Evolutionary conservation across 495 filamentous ascomycete species (phyloP).

Genomic region (Trichoderma erinaceum): DNA sequence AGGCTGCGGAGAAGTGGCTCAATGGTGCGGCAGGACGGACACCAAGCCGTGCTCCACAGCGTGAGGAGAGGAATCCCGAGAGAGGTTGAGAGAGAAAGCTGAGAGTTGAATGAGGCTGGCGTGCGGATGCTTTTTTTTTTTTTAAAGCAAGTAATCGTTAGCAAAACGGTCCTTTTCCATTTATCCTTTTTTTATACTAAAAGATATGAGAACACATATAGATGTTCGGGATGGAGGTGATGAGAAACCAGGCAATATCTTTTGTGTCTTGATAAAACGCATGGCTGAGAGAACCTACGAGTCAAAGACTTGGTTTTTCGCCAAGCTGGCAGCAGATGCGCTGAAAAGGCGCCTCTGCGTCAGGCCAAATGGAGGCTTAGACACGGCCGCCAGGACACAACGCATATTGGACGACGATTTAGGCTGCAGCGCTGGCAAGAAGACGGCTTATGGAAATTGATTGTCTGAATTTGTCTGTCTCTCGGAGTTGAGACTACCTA

Average conservation of each 20-base stretch:
- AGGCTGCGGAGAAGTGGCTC: slow-evolving; percentile 47
- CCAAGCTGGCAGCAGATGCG: neutral
- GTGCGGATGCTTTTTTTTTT: slow-evolving; percentile 44
- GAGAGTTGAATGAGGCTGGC: slow-evolving; percentile 54
- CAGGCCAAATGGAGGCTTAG: neutral
- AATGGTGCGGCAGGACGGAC: slow-evolving; percentile 51
- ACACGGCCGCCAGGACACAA: neutral
- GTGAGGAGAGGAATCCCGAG: slow-evolving; percentile 56
- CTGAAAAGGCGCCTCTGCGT: neutral
- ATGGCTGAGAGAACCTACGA: neutral
- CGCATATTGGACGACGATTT: neutral
- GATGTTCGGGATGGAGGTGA: neutral
- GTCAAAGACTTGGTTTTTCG: slow-evolving; percentile 14
- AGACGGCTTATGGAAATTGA: neutral
- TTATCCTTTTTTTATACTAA: too few relatives aligned
- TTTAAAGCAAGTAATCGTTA: neutral
- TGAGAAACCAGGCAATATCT: too few relatives aligned
- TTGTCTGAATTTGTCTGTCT: neutral
- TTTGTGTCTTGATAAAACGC: too few relatives aligned
- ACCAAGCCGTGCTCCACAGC: slow-evolving; percentile 64
- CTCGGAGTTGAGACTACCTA: too few relatives aligned
- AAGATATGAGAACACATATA: neutral
- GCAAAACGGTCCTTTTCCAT: neutral
- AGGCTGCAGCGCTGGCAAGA: neutral
- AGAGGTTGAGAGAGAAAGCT: slow-evolving; percentile 54